A percentile compares a stretch with the other conserved stretches of the same genome.
These are phyloP conservation scores for Cryptococcus sp. DNA, from an alignment of 1,284 basidiomycete species.

Conservation along the genomic window DNA sequence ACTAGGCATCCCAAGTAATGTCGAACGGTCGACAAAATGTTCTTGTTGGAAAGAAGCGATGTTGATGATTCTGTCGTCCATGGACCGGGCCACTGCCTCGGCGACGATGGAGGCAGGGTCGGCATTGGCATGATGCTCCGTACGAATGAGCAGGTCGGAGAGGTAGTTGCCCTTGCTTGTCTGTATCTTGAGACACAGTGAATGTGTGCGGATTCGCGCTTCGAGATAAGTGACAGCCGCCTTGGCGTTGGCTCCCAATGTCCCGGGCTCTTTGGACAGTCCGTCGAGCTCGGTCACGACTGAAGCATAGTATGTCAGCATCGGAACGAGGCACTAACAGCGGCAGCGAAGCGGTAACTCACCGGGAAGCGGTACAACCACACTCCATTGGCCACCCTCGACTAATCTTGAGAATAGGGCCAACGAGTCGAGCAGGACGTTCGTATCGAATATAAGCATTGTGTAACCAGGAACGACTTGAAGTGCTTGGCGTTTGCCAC, in stretches of 20 bases:
- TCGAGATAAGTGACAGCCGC: slow-evolving; percentile 74
- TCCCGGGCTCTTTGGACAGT: slow-evolving; percentile 67
- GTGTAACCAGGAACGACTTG: slow-evolving; percentile 81
- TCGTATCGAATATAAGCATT: slow-evolving; percentile 89
- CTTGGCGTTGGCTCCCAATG: slow-evolving; percentile 66
- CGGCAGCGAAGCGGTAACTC: slow-evolving; percentile 15
- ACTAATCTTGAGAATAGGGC: slow-evolving; percentile 72
- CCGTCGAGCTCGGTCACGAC: slow-evolving; percentile 97
- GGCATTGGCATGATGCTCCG: slow-evolving; percentile 67
- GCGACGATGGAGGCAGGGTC: slow-evolving; percentile 51
- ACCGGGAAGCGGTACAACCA: slow-evolving; percentile 81
- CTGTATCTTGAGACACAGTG: slow-evolving; percentile 83
- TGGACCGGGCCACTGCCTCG: slow-evolving; percentile 63
- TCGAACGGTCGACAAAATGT: slow-evolving; percentile 84
- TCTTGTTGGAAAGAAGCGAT: slow-evolving; percentile 89
- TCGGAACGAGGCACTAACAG: not conserved
- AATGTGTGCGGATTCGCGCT: slow-evolving; percentile 71
- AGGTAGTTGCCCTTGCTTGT: slow-evolving; percentile 95
- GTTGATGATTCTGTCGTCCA: slow-evolving; percentile 93
- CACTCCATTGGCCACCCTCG: slow-evolving; percentile 79
- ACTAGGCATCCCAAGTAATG: slow-evolving; percentile 60
- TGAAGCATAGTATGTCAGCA: slow-evolving; percentile 13
- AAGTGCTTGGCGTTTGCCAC: slow-evolving; percentile 54
- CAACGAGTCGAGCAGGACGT: slow-evolving; percentile 82
- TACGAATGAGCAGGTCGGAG: slow-evolving; percentile 75